Evolutionary conservation across 805 yeast genomes (phyloP), one percentile per base, ranked within the genome.

Genomic region (Clavispora carvajalis): DNA sequence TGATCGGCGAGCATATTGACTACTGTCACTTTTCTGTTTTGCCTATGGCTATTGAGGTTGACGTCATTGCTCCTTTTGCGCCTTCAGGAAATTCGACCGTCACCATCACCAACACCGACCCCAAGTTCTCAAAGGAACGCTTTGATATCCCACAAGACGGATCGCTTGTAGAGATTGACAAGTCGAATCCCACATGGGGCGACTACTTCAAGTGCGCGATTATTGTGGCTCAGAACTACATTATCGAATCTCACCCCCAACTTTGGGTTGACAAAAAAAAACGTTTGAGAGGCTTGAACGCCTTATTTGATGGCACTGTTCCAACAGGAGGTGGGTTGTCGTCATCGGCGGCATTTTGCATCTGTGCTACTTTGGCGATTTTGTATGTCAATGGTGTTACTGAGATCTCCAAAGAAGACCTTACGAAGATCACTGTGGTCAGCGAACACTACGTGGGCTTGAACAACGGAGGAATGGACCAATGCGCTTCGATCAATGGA

Each of bases 401-500:
- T 1, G 41, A 50, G 2, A 59, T 80, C 28, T 46, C 75, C 40
- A 79, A 79, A 52, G 56, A 69, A 12, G 79, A 71, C 42, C 65
- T 82, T 44, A 78, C 82, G 15, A 59, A 63, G 39, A 76, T 82
- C 38, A 79, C 88, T 5, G 80, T 78, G 31, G 77, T 74, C 5
- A 76, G 81, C 29, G 89, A 82, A 55, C 85, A 81, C 59, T 77
- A 77, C 39, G 78, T 82, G 26, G 89, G 89, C 25, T 84, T 82
- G 38, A 82, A 79, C 56, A 78, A 82, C 25, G 90, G 89, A n/a
- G 88, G 89, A 29, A 76, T 82, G 84, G 89, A 82, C 55, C 89
- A 82, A 60, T 73, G 82, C 36, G 89, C 88, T 3, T 76, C 84
- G 0, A 71, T 83, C 18, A 80, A 74, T 48, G 88, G 89, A 16